Conservation (phyloP, 2,329 filamentous ascomycete genomes). For the Botrytis squamosa region DNA sequence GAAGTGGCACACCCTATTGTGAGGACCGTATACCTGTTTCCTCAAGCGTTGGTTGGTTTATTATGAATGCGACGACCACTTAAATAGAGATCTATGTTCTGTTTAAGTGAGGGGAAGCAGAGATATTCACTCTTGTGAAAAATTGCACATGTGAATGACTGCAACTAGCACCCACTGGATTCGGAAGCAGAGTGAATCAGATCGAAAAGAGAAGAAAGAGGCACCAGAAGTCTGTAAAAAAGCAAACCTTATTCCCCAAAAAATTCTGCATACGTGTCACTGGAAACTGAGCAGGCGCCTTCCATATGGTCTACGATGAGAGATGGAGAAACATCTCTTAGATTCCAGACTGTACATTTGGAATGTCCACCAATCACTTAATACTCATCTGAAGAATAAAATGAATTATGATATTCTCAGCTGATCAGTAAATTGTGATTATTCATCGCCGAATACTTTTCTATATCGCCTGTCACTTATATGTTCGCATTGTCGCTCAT, state of each 20-base stretch:
- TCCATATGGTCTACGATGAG: background rate
- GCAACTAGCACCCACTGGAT: background rate
- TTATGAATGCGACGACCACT: too few species aligned
- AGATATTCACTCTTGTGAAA: background rate
- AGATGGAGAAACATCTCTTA: fast-evolving
- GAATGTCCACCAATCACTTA: background rate
- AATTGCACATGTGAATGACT: background rate
- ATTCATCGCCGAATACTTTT: too few species aligned
- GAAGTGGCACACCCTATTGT: too few species aligned
- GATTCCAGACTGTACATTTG: background rate
- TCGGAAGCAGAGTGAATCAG: too few species aligned
- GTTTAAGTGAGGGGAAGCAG: too few species aligned
- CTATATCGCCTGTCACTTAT: too few species aligned
- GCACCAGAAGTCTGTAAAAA: background rate
- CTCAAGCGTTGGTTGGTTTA: too few species aligned
- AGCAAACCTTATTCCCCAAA: background rate
- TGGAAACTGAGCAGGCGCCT: background rate
- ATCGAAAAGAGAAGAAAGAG: too few species aligned
- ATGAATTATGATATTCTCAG: background rate
- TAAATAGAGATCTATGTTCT: background rate
- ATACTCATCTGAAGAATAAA: background rate
- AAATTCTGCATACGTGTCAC: background rate
- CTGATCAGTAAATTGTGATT: too few species aligned
- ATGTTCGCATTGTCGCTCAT: background rate
- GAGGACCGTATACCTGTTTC: too few species aligned